These are phyloP conservation scores for Moringa oleifera DNA, from an alignment of 345 rosid genomes.

Conservation along the genomic window DNA sequence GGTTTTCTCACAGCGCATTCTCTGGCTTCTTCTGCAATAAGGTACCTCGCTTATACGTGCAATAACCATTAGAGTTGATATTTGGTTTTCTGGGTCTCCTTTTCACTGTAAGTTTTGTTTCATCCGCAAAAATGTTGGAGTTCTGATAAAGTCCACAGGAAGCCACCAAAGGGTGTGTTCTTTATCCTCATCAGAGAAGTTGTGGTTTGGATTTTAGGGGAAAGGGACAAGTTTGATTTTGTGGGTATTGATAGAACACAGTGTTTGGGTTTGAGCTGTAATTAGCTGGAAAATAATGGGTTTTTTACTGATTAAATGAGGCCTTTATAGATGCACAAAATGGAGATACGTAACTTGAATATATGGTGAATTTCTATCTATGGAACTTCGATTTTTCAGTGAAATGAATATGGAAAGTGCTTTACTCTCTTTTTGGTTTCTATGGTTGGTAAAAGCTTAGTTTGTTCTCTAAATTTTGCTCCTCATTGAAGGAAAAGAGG, in stretches of 20 bases:
- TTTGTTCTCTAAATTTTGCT: slow-evolving; percentile 18
- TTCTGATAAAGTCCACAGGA: slow-evolving; percentile 23
- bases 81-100: slow-evolving; percentile 21
- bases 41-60: slow-evolving; percentile 1
- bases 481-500: slow-evolving; percentile 21
- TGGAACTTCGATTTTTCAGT: slow-evolving; percentile 27
- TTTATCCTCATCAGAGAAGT: slow-evolving; percentile 11
- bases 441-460: slow-evolving; percentile 27
- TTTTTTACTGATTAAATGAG: slow-evolving; percentile 7
- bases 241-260: slow-evolving; percentile 5
- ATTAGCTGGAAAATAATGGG: slow-evolving; percentile 30
- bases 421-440: slow-evolving; percentile 23
- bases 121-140: slow-evolving; percentile 15
- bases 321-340: slow-evolving; percentile 3
- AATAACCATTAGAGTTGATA: slow-evolving; percentile 5
- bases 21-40: slow-evolving; percentile 16
- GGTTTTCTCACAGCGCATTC: slow-evolving; percentile 20
- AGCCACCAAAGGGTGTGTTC: slow-evolving; percentile 17
- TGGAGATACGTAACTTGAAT: slow-evolving; percentile 21
- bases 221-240: slow-evolving; percentile 24
- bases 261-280: slow-evolving; percentile 27
- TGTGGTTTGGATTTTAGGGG: slow-evolving; percentile 26
- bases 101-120: slow-evolving; percentile 16
- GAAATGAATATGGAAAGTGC: slow-evolving; percentile 42
- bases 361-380: slow-evolving; percentile 25